Conservation (phyloP, 768 basidiomycete genomes). For the Hypholoma fasciculare region DNA sequence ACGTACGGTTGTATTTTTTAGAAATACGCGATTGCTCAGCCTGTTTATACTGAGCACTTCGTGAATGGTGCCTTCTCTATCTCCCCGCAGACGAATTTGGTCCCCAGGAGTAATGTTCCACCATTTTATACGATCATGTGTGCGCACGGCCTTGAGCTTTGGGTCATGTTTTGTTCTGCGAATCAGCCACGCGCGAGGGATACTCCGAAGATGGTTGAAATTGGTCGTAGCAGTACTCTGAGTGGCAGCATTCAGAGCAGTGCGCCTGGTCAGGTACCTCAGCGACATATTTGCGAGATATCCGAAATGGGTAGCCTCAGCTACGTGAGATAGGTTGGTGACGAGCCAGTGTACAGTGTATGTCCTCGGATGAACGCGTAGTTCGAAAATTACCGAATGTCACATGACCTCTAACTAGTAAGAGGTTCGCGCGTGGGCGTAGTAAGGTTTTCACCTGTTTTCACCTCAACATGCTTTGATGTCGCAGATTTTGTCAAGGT, state of each 20-base stretch:
- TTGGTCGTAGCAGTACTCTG: slow-evolving; percentile 59
- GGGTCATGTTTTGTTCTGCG: slow-evolving; percentile 44
- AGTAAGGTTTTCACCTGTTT: no score
- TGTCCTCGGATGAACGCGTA: background rate
- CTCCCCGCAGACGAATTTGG: slow-evolving; percentile 68
- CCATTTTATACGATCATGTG: slow-evolving; percentile 73
- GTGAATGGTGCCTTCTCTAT: slow-evolving; percentile 56
- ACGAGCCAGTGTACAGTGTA: no score
- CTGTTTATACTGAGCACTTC: slow-evolving; percentile 77
- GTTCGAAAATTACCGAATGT: slow-evolving; percentile 8
- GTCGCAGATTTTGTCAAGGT: no score
- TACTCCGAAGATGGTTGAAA: slow-evolving; percentile 63
- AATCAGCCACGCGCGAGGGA: slow-evolving; percentile 56
- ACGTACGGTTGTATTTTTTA: slow-evolving; percentile 40
- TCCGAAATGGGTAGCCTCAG: slow-evolving; percentile 1
- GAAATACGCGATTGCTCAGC: slow-evolving; percentile 68
- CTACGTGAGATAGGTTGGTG: background rate
- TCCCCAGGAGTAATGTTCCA: slow-evolving; percentile 92
- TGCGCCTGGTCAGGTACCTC: slow-evolving; percentile 30
- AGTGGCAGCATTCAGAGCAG: slow-evolving; percentile 50
- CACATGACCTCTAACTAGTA: slow-evolving; percentile 2
- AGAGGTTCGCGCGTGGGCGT: no score
- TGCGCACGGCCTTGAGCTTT: slow-evolving; percentile 54
- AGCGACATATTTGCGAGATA: slow-evolving; percentile 18
- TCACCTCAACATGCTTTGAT: no score